phyloP scores from a whole-genome alignment of 164 flowering plant genomes.

The Tetracentron sinense region DNA sequence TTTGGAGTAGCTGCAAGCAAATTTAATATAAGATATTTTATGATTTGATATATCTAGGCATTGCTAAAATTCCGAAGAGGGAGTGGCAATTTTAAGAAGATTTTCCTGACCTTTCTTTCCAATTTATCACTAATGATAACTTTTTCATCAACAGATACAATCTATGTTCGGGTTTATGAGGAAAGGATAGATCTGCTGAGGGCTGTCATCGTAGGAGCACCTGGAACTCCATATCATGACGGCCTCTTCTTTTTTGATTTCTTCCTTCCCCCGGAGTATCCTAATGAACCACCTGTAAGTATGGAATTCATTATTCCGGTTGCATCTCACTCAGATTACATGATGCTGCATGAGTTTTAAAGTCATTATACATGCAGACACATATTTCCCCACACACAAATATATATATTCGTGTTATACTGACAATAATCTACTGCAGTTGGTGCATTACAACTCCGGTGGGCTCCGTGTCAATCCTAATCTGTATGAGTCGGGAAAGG shows the following conservation, averaged over 20 bases:
- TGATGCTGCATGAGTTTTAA: no score
- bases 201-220: conserved; percentile 76
- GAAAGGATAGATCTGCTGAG: conserved; percentile 82
- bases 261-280: conserved; percentile 71
- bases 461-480: conserved; percentile 91
- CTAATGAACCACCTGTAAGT: conserved; percentile 88
- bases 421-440: conserved; percentile 38
- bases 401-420: background rate
- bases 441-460: conserved; percentile 79
- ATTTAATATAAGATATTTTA: no score
- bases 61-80: background rate
- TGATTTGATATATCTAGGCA: background rate
- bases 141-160: conserved; percentile 49
- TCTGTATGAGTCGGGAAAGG: conserved; percentile 86
- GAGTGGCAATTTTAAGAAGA: background rate
- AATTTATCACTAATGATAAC: conserved; percentile 3
- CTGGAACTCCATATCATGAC: conserved; percentile 92
- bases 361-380: no score
- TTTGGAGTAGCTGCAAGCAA: no score
- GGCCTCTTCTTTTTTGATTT: conserved; percentile 90
- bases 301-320: no score
- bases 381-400: background rate
- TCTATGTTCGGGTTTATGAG: conserved; percentile 76
- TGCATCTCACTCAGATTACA: background rate
- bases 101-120: background rate